Evolutionary conservation across 2,329 filamentous ascomycete genomes (phyloP), one percentile per base, ranked within the genome.

Genomic region (Gliomastix tumulicola): DNA sequence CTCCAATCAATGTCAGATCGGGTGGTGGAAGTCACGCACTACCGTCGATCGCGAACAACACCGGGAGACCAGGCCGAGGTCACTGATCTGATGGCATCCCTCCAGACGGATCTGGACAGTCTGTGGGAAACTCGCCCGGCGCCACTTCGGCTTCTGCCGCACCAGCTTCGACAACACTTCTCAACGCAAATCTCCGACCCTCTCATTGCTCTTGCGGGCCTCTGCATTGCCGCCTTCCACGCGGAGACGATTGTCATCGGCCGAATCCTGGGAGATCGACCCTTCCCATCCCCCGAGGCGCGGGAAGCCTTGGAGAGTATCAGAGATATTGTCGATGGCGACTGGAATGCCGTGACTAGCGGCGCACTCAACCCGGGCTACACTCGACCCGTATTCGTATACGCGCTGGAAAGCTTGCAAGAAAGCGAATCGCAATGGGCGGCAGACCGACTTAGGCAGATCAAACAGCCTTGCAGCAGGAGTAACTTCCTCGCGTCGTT

Each of bases 41-140:
- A 50, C 23, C 48, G 45, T 30, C 48, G 47, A 16, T 47, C 48
- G 12, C 45, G 47, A 13, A 47, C 38, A n/a, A 47, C 41, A 4
- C 40, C 40, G 5, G 31, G 18, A 7, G 48, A 50, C 15, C 48
- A 50, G 27, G 41, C 44, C 10, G 48, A 49, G 18, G 48, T 49
- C 3, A 36, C 30, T 7, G n/a, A 40, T 18, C 35, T 31, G 8
- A 37, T 44, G 10, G 17, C 38, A n/a, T 11, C 31, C 19, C 40
- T 49, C 19, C 40, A 44, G 17, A n/a, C 35, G 10, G 33, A 23
- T 6, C 37, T 49, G 6, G 37, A 38, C 15, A 21, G 15, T 1
- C 41, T 49, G 3, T 48, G 45, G 44, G 35, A 43, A 5, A 38
- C 20, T 21, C 42, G 44, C 13, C 40, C 36, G 5, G 35, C 38